Base-by-base conservation (phyloP, 2,329 filamentous ascomycete genomes). In the Scytalidium sp. region DNA sequence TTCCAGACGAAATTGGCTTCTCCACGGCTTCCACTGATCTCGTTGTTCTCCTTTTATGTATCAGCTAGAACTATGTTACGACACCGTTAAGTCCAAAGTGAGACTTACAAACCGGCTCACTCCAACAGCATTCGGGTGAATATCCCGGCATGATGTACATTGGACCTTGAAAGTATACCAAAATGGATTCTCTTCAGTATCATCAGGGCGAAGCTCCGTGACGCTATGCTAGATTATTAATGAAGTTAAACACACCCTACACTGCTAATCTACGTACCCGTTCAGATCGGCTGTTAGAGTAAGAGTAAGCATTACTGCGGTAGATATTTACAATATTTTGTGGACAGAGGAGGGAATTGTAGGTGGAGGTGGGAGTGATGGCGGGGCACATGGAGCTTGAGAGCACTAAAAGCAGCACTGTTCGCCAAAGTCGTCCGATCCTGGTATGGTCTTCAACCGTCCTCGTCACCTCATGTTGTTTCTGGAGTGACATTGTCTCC, bases 1-100 rank as follows among this genome's bases (percentile, higher is more conserved):
- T 85, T 92, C 93, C 94, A 99, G n/a, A 99, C 94, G 70, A 99
- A 99, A 70, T 97, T 97, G 53, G 94, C 94, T 70, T 97, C 92
- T 57, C 94, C 94, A 63, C 90, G 83, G 68, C 92, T 97, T 29
- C 92, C 92, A 56, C 90, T 94, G 68, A 97, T 84, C 57, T 97
- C 91, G 65, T 95, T 92, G 63, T 77, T 80, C 66, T 97, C 93
- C 90, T 96, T 36, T 7, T 15, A 6, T 6, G 17, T 6, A n/a
- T 36, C 17, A 36, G 32, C 15, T 36, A n/a, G 5, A 15, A n/a
- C 5, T 36, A 36, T 36, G 32, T 7, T 10, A 15, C 5, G 55
- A 10, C 27, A 9, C 19, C 22, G 21, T 13, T 60, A 25, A 50
- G 44, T 32, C 25, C 19, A 22, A n/a, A 52, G 29, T n/a, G 19